Percentiles rank a stretch among this genome's conserved stretches.
Evolutionary conservation across 768 basidiomycete genomes (phyloP).

Genomic region (Calocera viscosa): DNA sequence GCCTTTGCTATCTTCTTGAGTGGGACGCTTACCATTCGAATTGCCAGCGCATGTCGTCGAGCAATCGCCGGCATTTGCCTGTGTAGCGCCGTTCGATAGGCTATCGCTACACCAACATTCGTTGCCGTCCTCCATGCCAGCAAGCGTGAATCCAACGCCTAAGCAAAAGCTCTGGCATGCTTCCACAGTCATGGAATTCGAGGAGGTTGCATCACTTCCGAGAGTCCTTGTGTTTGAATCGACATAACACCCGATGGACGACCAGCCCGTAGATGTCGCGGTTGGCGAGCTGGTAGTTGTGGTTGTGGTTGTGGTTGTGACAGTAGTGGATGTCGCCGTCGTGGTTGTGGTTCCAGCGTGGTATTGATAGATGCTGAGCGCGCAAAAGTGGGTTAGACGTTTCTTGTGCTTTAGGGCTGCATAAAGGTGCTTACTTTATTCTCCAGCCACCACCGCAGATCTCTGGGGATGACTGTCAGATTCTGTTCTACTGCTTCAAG

Average conservation of each 20-base stretch:
- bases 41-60: conserved; percentile 14
- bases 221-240: conserved; percentile 15
- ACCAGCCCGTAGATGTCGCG: background rate
- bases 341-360: too few relatives aligned
- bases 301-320: background rate
- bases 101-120: conserved; percentile 18
- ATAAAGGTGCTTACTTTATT: too few relatives aligned
- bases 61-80: conserved; percentile 12
- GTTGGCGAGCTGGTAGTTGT: background rate
- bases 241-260: conserved; percentile 6
- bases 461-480: too few relatives aligned
- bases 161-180: conserved; percentile 19
- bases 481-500: too few relatives aligned
- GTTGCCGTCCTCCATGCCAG: conserved; percentile 21
- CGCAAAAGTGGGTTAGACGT: too few relatives aligned
- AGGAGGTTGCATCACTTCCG: conserved; percentile 12
- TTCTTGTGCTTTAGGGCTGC: too few relatives aligned
- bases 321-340: background rate
- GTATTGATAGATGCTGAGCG: conserved; percentile 8
- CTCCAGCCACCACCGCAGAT: background rate
- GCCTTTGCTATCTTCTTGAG: too few relatives aligned
- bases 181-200: conserved; percentile 16
- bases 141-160: conserved; percentile 16
- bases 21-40: background rate
- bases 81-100: conserved; percentile 3